phyloP scores from a whole-genome alignment of 192 early-diverging fungal genomes.

The Geranomyces variabilis region DNA sequence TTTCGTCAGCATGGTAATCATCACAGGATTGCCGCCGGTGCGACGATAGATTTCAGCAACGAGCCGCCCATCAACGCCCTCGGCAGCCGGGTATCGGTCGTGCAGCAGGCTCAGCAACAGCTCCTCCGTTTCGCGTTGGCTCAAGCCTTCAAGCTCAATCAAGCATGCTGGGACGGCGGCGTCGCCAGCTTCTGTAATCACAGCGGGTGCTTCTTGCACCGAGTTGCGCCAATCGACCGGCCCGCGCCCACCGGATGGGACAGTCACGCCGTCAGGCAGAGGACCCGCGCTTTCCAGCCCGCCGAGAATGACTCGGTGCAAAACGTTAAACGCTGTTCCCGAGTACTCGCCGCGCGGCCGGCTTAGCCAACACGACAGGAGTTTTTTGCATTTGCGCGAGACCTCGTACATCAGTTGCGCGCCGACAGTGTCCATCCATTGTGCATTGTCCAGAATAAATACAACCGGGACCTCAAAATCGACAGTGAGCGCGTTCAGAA shows the following conservation, averaged over 20 bases:
- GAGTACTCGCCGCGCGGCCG: not conserved
- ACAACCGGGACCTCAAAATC: not conserved
- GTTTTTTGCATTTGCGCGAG: not conserved
- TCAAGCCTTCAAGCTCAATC: not conserved
- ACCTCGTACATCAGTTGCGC: not conserved
- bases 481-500: not conserved
- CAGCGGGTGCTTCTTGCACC: not conserved
- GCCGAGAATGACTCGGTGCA: not conserved
- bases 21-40: conserved; percentile 22
- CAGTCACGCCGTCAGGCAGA: too few relatives aligned
- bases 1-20: conserved; percentile 4
- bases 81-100: not conserved
- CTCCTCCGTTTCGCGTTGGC: not conserved
- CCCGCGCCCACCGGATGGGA: too few relatives aligned
- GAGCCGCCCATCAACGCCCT: not conserved
- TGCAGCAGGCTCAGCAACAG: conserved; percentile 3
- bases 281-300: not conserved
- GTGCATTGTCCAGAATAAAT: conserved; percentile 1
- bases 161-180: not conserved
- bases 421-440: not conserved
- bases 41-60: conserved; percentile 10
- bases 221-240: not conserved
- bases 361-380: not conserved
- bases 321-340: not conserved
- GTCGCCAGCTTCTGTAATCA: not conserved